Conservation (phyloP, 1,139 yeast genomes). For the Geotrichum reessii region DNA sequence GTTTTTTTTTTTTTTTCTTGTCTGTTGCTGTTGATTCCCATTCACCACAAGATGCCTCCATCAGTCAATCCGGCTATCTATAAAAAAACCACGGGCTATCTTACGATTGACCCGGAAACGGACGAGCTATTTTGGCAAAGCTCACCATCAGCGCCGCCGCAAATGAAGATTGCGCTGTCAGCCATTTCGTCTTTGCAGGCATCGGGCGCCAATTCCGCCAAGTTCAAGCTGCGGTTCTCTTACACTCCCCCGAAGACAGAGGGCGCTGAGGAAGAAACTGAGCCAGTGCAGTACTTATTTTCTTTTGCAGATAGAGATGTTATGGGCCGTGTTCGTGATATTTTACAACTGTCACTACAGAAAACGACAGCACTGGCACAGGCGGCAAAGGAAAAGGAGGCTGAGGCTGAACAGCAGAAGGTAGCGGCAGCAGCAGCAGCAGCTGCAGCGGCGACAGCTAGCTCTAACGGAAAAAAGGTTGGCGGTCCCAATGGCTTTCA, state of each 20-base stretch:
- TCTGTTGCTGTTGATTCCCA: background rate
- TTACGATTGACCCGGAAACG: slow-evolving; percentile 22
- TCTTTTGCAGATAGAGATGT: slow-evolving; percentile 66
- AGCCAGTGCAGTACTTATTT: slow-evolving; percentile 43
- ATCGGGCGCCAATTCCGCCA: slow-evolving; percentile 63
- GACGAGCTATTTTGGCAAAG: slow-evolving; percentile 26
- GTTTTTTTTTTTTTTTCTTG: background rate
- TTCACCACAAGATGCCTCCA: slow-evolving; percentile 14
- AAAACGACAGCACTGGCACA: slow-evolving; percentile 12
- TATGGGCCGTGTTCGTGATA: slow-evolving; percentile 67
- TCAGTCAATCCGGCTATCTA: slow-evolving; percentile 26
- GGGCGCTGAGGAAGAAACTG: slow-evolving; percentile 37
- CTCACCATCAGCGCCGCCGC: slow-evolving; percentile 21
- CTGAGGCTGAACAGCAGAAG: slow-evolving; percentile 44
- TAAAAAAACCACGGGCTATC: slow-evolving; percentile 29
- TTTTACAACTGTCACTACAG: slow-evolving; percentile 59
- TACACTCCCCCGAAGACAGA: slow-evolving; percentile 20
- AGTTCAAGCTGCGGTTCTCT: slow-evolving; percentile 58
- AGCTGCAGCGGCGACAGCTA: slow-evolving; percentile 29
- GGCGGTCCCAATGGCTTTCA: slow-evolving; percentile 36
- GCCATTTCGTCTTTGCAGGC: slow-evolving; percentile 59
- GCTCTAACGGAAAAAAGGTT: slow-evolving; percentile 30
- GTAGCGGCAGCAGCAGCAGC: slow-evolving; percentile 24
- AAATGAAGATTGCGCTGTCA: slow-evolving; percentile 19
- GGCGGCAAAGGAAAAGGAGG: slow-evolving; percentile 42